These are phyloP conservation scores for Gnomoniopsis smithogilvyi DNA, from an alignment of 2,329 filamentous ascomycete species.

Conservation along the genomic window DNA sequence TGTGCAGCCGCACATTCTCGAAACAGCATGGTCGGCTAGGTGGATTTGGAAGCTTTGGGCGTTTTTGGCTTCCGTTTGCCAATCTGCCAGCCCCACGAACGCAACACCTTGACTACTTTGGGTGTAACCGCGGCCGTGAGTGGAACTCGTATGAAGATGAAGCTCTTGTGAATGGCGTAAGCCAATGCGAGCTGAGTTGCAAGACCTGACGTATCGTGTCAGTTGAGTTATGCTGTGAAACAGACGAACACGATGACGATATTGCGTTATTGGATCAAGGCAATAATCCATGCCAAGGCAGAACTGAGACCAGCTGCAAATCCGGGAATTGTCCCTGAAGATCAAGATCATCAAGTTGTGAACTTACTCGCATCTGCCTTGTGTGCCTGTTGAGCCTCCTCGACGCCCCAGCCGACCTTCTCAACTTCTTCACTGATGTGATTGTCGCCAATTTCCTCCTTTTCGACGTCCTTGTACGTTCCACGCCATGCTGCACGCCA, in stretches of 20 bases:
- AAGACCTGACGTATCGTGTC: conserved; percentile 41
- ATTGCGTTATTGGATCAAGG: neutral
- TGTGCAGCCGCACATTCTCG: neutral
- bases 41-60: neutral
- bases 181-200: conserved; percentile 86
- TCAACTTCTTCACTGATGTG: conserved; percentile 45
- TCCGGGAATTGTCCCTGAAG: neutral
- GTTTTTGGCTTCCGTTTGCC: conserved; percentile 58
- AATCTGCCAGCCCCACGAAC: conserved; percentile 92
- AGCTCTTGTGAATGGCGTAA: conserved; percentile 96
- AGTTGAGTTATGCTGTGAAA: neutral
- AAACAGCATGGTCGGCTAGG: neutral
- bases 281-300: neutral
- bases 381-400: conserved; percentile 59
- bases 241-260: neutral
- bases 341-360: neutral
- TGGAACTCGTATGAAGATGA: conserved; percentile 94
- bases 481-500: conserved; percentile 44
- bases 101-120: conserved; percentile 85
- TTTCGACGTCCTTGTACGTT: conserved; percentile 43
- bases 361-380: conserved; percentile 72
- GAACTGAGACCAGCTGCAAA: neutral
- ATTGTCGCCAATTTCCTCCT: conserved; percentile 39
- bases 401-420: conserved; percentile 57
- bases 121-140: conserved; percentile 86